A percentile compares a stretch with the other conserved stretches of the same genome.
These are phyloP conservation scores for Rhododendron griersonianum DNA, from an alignment of 148 eudicot genomes.

Conservation along the genomic window DNA sequence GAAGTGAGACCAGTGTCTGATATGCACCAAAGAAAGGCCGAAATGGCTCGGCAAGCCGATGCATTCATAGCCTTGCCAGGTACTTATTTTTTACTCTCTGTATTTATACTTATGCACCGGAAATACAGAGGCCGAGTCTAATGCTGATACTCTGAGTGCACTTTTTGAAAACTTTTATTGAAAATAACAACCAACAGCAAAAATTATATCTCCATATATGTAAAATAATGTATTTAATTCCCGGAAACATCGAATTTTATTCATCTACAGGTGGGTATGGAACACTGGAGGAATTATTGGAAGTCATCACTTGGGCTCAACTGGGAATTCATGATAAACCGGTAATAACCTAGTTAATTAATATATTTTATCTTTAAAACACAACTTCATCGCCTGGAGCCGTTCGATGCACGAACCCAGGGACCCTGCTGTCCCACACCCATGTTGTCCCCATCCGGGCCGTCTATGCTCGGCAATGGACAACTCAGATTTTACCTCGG, in stretches of 20 bases:
- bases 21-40: slow-evolving; percentile 97
- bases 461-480: too few species aligned
- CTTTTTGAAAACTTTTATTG: not conserved
- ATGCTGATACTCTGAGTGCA: too few species aligned
- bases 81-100: slow-evolving; percentile 10
- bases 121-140: not conserved
- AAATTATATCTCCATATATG: too few species aligned
- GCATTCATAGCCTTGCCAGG: slow-evolving; percentile 98
- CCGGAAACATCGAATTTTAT: not conserved
- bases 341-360: slow-evolving; percentile 20
- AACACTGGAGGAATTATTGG: slow-evolving; percentile 70
- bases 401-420: too few species aligned
- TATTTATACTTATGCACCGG: not conserved
- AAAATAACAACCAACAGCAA: too few species aligned
- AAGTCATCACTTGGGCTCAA: slow-evolving; percentile 88
- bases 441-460: too few species aligned
- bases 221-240: too few species aligned
- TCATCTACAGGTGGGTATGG: slow-evolving; percentile 66
- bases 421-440: too few species aligned
- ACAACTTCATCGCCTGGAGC: not conserved
- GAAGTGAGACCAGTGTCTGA: slow-evolving; percentile 77
- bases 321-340: slow-evolving; percentile 82
- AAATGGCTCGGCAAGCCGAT: slow-evolving; percentile 93
- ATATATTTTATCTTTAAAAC: not conserved
- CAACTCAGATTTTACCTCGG: too few species aligned